Evolutionary conservation across 768 basidiomycete genomes (phyloP).

Genomic region (Kwoniella heveanensis): DNA sequence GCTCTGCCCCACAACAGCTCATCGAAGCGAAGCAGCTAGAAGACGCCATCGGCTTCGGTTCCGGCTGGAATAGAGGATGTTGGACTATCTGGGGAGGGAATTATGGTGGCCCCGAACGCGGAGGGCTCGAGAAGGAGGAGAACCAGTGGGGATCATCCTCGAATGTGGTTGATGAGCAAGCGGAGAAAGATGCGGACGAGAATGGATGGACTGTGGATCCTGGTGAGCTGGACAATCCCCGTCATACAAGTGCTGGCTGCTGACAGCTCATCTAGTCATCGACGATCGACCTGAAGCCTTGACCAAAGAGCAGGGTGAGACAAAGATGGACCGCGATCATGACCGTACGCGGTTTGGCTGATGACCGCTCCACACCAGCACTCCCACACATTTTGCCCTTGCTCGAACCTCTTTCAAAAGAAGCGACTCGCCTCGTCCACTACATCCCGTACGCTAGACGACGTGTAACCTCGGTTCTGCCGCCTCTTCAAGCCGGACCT

Average conservation of each 20-base stretch:
- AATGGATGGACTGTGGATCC: slow-evolving; percentile 33
- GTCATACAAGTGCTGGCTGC: background rate
- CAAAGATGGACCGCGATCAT: too few relatives aligned
- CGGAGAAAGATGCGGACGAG: slow-evolving; percentile 11
- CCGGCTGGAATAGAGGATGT: slow-evolving; percentile 27
- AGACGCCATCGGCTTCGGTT: slow-evolving; percentile 23
- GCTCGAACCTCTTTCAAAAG: background rate
- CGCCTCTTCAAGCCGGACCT: background rate
- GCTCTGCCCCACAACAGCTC: slow-evolving; percentile 23
- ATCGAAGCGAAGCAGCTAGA: slow-evolving; percentile 35
- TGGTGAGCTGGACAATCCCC: slow-evolving; percentile 15
- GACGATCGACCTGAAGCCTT: slow-evolving; percentile 18
- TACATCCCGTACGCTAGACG: slow-evolving; percentile 40
- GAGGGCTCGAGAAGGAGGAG: slow-evolving; percentile 12
- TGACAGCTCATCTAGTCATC: background rate
- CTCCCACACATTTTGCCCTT: slow-evolving; percentile 3
- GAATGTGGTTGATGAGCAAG: background rate
- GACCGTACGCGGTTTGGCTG: too few relatives aligned
- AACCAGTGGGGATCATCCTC: background rate
- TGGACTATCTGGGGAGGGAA: slow-evolving; percentile 36
- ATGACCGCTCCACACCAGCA: background rate
- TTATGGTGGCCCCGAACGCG: slow-evolving; percentile 24
- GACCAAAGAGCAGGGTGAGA: slow-evolving; percentile 20
- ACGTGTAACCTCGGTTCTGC: slow-evolving; percentile 16
- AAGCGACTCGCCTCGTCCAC: slow-evolving; percentile 18